phyloP scores from a whole-genome alignment of 2,329 filamentous ascomycete species.

The Alternaria alternata region DNA sequence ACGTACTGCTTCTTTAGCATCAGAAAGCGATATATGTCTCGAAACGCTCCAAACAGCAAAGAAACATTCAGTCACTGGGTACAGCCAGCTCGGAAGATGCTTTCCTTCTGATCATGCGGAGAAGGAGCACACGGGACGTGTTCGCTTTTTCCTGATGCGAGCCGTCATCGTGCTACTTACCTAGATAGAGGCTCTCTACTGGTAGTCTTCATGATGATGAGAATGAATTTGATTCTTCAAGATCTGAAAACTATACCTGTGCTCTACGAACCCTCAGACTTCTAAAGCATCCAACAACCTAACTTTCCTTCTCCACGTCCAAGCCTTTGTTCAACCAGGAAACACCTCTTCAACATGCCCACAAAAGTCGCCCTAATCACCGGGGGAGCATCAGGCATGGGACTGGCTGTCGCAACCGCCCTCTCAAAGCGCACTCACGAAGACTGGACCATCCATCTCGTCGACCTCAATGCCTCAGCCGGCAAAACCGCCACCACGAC shows the following conservation, averaged over 20 bases:
- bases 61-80: not conserved
- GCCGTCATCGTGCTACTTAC: not conserved
- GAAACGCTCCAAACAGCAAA: not conserved
- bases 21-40: not conserved
- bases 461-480: slow-evolving; percentile 51
- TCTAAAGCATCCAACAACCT: too few species aligned
- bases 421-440: slow-evolving; percentile 42
- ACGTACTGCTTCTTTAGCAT: not conserved
- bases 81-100: slow-evolving; percentile 4
- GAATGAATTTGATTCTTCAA: too few species aligned
- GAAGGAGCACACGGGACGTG: slow-evolving; percentile 11
- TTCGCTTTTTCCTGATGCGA: not conserved
- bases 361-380: slow-evolving; percentile 71
- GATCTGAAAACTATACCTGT: too few species aligned
- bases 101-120: slow-evolving; percentile 14
- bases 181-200: not conserved
- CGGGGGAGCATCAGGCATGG: slow-evolving; percentile 70
- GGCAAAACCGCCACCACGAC: slow-evolving; percentile 41
- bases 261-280: too few species aligned
- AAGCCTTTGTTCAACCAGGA: not conserved
- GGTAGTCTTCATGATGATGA: not conserved
- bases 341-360: slow-evolving; percentile 12
- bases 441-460: slow-evolving; percentile 52
- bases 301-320: not conserved
- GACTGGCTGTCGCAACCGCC: slow-evolving; percentile 53